Conservation (phyloP, 108 stramenopile species). For the Cyclostephanos tholiformis region DNA sequence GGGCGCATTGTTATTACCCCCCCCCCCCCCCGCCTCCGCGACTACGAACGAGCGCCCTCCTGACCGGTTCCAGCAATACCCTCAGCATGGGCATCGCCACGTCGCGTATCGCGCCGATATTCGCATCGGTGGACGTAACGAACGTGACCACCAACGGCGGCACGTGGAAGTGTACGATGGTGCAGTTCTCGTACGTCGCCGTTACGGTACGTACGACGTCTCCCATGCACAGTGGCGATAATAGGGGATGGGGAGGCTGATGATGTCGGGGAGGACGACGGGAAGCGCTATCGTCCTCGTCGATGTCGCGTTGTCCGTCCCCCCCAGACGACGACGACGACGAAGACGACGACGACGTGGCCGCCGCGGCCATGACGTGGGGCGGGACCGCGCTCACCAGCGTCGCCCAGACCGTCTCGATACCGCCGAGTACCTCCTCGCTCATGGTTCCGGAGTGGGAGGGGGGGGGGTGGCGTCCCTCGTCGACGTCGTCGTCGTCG, state of each 20-base stretch:
- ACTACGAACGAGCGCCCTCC: constrained; percentile 38
- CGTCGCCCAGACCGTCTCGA: constrained; percentile 55
- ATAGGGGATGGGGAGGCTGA: constrained; percentile 49
- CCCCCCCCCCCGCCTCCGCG: constrained; percentile 14
- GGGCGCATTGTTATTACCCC: neutral
- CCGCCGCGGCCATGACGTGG: constrained; percentile 43
- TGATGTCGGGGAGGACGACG: neutral
- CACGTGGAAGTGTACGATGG: constrained; percentile 49
- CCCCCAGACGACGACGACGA: neutral
- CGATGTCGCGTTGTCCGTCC: neutral
- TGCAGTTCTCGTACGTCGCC: constrained; percentile 44
- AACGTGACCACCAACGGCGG: constrained; percentile 52
- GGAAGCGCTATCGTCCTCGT: neutral
- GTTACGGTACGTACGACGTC: constrained; percentile 27
- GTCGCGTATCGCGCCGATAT: constrained; percentile 33
- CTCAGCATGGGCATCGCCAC: constrained; percentile 32
- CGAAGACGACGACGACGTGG: neutral
- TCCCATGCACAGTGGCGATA: constrained; percentile 38
- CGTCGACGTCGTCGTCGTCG: neutral
- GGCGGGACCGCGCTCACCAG: constrained; percentile 46
- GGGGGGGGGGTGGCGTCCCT: neutral
- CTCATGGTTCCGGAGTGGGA: constrained; percentile 20
- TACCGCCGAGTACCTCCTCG: constrained; percentile 46
- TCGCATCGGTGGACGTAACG: constrained; percentile 35
- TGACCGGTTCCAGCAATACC: constrained; percentile 41